Evolutionary conservation across 2,329 filamentous ascomycete genomes (phyloP).

Genomic region (Pseudodiploospora longispora): DNA sequence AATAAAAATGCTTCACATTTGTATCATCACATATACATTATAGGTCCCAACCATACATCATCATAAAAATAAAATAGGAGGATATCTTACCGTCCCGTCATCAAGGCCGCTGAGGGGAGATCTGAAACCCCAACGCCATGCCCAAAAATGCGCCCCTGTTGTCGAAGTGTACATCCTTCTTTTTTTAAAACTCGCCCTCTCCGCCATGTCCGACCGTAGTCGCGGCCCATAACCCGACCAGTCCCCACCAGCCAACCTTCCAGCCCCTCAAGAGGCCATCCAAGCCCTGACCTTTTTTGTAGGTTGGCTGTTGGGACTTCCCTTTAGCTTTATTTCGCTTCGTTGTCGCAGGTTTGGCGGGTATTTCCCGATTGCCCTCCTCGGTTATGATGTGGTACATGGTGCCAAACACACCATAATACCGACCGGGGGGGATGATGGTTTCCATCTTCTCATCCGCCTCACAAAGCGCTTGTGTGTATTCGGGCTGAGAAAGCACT

Average conservation of each 20-base stretch:
- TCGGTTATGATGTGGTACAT: slow-evolving; percentile 81
- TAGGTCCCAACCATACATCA: neutral
- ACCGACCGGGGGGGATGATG: slow-evolving; percentile 72
- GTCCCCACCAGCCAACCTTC: slow-evolving; percentile 71
- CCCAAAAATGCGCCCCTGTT: slow-evolving; percentile 19
- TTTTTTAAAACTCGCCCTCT: slow-evolving; percentile 48
- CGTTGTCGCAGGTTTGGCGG: slow-evolving; percentile 23
- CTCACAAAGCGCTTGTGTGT: slow-evolving; percentile 40
- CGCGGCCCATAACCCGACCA: slow-evolving; percentile 67
- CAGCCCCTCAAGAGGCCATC: slow-evolving; percentile 65
- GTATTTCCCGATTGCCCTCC: slow-evolving; percentile 58
- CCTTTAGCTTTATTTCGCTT: slow-evolving; percentile 25
- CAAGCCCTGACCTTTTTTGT: slow-evolving; percentile 57
- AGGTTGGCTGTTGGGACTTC: slow-evolving; percentile 22
- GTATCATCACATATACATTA: neutral
- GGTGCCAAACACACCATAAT: slow-evolving; percentile 80
- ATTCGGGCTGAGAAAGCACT: slow-evolving; percentile 50
- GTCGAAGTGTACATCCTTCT: slow-evolving; percentile 10
- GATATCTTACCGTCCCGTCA: slow-evolving; percentile 29
- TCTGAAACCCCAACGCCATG: slow-evolving; percentile 27
- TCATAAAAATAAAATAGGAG: slow-evolving; percentile 1
- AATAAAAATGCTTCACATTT: neutral
- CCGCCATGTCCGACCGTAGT: slow-evolving; percentile 54
- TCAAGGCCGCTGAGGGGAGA: slow-evolving; percentile 31
- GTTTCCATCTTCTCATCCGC: slow-evolving; percentile 50